Percentiles rank a stretch among this genome's conserved stretches.
Conservation (phyloP, 2,329 filamentous ascomycete species). For the Talaromyces albobiverticillius region DNA sequence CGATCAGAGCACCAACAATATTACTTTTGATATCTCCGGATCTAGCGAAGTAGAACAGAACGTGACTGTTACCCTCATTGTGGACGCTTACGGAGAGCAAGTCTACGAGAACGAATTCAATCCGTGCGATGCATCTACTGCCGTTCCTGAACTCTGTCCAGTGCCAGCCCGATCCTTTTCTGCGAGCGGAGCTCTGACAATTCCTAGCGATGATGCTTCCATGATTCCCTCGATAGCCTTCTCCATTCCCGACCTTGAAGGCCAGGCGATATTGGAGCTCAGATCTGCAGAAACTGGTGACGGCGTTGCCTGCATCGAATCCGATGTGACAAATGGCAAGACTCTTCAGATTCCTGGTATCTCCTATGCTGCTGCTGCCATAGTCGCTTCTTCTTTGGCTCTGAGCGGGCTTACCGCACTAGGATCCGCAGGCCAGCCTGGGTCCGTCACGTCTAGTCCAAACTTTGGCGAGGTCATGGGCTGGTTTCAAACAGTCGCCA, state of each 20-base stretch:
- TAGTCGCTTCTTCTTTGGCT: conserved; percentile 78
- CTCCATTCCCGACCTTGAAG: conserved; percentile 83
- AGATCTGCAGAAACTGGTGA: conserved; percentile 57
- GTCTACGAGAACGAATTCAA: conserved; percentile 80
- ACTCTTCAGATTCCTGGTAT: conserved; percentile 72
- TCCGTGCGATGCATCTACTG: conserved; percentile 69
- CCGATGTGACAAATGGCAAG: conserved; percentile 82
- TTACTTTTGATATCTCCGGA: conserved; percentile 80
- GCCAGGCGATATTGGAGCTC: conserved; percentile 75
- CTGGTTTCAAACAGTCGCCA: conserved; percentile 90
- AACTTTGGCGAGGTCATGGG: conserved; percentile 81
- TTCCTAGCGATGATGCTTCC: conserved; percentile 68
- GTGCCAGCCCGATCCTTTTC: conserved; percentile 73
- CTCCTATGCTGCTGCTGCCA: conserved; percentile 76
- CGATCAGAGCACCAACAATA: conserved; percentile 67
- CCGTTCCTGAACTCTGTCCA: conserved; percentile 75
- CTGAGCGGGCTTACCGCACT: conserved; percentile 70
- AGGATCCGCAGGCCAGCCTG: conserved; percentile 58
- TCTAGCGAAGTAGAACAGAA: conserved; percentile 72
- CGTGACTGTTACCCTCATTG: conserved; percentile 70
- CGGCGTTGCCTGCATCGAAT: conserved; percentile 77
- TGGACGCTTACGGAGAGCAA: conserved; percentile 78
- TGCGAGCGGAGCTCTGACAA: conserved; percentile 67
- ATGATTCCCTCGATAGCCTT: conserved; percentile 88
- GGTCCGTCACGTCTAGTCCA: conserved; percentile 68